Conservation (phyloP, 441 rosid species). For the Pelargonium citronellum region DNA sequence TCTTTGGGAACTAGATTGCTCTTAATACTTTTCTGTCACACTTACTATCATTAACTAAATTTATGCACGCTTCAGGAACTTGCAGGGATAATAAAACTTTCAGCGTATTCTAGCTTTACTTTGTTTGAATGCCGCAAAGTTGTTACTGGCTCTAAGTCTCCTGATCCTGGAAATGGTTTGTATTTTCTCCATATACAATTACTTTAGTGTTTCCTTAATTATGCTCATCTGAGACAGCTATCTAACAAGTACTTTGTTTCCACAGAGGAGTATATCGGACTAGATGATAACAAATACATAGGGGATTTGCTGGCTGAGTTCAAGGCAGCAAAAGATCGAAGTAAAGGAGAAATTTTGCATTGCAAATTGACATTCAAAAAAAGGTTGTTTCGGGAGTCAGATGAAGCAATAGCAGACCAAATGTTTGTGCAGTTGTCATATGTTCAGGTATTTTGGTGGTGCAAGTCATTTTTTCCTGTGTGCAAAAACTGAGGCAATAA, state of each 20-base stretch:
- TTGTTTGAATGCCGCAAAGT: slow-evolving; percentile 91
- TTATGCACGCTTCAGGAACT: slow-evolving; percentile 60
- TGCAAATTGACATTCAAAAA: slow-evolving; percentile 85
- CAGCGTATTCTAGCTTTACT: slow-evolving; percentile 90
- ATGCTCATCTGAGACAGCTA: slow-evolving; percentile 15
- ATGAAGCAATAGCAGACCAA: slow-evolving; percentile 86
- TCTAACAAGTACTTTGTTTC: slow-evolving; percentile 28
- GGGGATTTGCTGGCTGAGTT: slow-evolving; percentile 90
- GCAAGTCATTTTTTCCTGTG: background rate
- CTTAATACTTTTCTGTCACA: background rate
- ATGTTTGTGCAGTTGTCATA: slow-evolving; percentile 95
- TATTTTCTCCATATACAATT: slow-evolving; percentile 15
- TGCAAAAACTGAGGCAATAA: background rate
- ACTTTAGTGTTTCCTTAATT: slow-evolving; percentile 14
- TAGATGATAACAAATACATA: slow-evolving; percentile 93
- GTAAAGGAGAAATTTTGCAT: slow-evolving; percentile 93
- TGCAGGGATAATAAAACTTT: slow-evolving; percentile 83
- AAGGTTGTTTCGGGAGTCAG: slow-evolving; percentile 93
- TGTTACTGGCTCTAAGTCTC: slow-evolving; percentile 81
- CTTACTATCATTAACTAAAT: slow-evolving; percentile 11
- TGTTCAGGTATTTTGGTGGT: slow-evolving; percentile 62
- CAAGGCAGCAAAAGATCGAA: slow-evolving; percentile 84
- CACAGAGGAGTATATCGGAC: slow-evolving; percentile 86
- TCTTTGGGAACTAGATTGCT: background rate
- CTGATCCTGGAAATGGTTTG: slow-evolving; percentile 83